A percentile compares a stretch with the other conserved stretches of the same genome.
Evolutionary conservation across 192 early-diverging fungal genomes (phyloP).

Genomic region (Podila verticillata): DNA sequence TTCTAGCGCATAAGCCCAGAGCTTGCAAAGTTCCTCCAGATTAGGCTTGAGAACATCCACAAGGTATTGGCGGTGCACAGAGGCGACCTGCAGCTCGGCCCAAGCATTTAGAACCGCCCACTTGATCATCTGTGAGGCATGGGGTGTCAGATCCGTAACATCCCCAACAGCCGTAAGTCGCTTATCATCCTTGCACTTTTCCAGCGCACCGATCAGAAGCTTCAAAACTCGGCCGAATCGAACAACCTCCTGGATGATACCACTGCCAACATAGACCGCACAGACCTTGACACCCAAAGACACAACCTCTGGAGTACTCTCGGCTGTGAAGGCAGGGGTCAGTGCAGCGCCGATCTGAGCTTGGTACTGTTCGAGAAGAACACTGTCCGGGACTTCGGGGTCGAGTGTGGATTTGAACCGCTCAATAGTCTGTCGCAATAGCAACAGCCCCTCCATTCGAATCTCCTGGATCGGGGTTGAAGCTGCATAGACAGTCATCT

Average conservation of each 20-base stretch:
- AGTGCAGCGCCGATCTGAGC: constrained; percentile 94
- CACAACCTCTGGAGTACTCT: constrained; percentile 78
- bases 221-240: constrained; percentile 76
- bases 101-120: constrained; percentile 82
- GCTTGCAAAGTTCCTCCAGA: constrained; percentile 57
- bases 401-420: constrained; percentile 72
- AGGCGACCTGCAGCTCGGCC: constrained; percentile 80
- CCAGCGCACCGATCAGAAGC: constrained; percentile 74
- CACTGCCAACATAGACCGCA: constrained; percentile 86
- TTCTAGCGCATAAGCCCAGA: constrained; percentile 69
- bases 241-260: constrained; percentile 85
- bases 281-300: constrained; percentile 83
- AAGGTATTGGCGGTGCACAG: constrained; percentile 68
- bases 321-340: constrained; percentile 82
- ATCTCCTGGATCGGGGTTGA: constrained; percentile 79
- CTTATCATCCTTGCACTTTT: constrained; percentile 71
- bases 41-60: constrained; percentile 70
- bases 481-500: constrained; percentile 90
- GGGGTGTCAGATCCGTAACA: constrained; percentile 69
- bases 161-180: constrained; percentile 61
- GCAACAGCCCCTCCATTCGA: constrained; percentile 78
- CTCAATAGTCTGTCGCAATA: constrained; percentile 84
- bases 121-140: constrained; percentile 82
- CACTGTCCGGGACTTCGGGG: constrained; percentile 86
- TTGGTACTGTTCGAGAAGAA: constrained; percentile 91